These are phyloP conservation scores for Aphanomyces euteiches DNA, from an alignment of 352 stramenopile species.

Conservation along the genomic window DNA sequence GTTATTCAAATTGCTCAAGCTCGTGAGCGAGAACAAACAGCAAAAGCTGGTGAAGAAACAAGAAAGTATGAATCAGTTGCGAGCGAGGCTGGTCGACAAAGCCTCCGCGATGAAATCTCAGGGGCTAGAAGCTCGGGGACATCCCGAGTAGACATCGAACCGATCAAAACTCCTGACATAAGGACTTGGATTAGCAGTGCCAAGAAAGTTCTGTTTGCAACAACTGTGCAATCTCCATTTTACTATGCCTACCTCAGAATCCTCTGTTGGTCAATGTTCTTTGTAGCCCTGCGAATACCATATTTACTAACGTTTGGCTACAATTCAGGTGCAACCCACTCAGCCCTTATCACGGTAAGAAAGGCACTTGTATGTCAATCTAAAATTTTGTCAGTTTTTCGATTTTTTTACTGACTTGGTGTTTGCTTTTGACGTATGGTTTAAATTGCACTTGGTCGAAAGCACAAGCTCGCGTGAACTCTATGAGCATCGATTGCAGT, in stretches of 20 bases:
- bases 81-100: too few species aligned
- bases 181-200: too few species aligned
- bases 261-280: constrained; percentile 32
- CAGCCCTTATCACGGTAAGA: constrained; percentile 21
- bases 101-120: too few species aligned
- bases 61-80: too few species aligned
- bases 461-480: constrained; percentile 11
- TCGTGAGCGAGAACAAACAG: constrained; percentile 48
- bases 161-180: too few species aligned
- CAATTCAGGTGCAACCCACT: not conserved
- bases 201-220: constrained; percentile 7
- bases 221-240: constrained; percentile 11
- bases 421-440: constrained; percentile 26
- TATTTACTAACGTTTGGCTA: constrained; percentile 67
- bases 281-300: constrained; percentile 53
- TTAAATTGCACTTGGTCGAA: constrained; percentile 23
- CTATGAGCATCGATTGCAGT: constrained; percentile 16
- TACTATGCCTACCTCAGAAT: constrained; percentile 9
- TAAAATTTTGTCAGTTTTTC: not conserved
- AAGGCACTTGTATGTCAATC: constrained; percentile 35
- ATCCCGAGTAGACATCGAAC: too few species aligned
- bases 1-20: constrained; percentile 50
- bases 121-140: too few species aligned
- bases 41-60: not conserved
- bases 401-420: constrained; percentile 1